A percentile compares a stretch with the other conserved stretches of the same genome.
phyloP scores from a whole-genome alignment of 192 early-diverging fungal species.

The Phycomyces blakesleeanus region DNA sequence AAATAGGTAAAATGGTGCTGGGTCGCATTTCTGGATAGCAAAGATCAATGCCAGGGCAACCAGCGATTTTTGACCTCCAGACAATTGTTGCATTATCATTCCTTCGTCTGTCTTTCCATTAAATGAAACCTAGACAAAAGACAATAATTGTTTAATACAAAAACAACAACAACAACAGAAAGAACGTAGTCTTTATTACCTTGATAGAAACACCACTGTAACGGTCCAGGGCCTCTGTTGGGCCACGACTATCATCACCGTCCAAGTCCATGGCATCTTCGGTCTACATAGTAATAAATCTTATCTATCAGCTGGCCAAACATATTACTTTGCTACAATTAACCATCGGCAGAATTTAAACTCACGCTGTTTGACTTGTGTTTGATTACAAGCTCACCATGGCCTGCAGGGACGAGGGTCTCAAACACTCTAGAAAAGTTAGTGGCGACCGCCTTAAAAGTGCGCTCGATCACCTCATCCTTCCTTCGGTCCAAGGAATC shows the following conservation, averaged over 20 bases:
- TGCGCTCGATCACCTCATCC: conserved; percentile 95
- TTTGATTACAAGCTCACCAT: conserved; percentile 79
- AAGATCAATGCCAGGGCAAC: conserved; percentile 97
- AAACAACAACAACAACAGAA: neutral
- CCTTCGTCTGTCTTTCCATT: conserved; percentile 85
- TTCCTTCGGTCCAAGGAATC: conserved; percentile 90
- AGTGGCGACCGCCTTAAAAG: conserved; percentile 87
- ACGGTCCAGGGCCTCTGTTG: conserved; percentile 58
- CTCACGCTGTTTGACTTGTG: conserved; percentile 56
- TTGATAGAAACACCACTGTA: conserved; percentile 90
- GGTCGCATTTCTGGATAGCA: conserved; percentile 97
- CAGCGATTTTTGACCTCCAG: conserved; percentile 96
- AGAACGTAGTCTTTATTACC: conserved; percentile 12
- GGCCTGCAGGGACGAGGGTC: conserved; percentile 84
- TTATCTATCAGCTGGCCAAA: conserved; percentile 13
- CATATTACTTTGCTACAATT: no score
- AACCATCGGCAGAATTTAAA: no score
- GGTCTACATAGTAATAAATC: conserved; percentile 15
- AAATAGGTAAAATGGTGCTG: conserved; percentile 98
- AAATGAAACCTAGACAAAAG: conserved; percentile 73
- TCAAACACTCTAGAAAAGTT: conserved; percentile 88
- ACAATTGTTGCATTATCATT: conserved; percentile 90
- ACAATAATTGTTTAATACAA: no score
- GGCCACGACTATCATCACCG: conserved; percentile 28
- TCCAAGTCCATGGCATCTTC: conserved; percentile 42